A percentile compares a stretch with the other conserved stretches of the same genome.
Evolutionary conservation across 2,329 filamentous ascomycete genomes (phyloP).

Genomic region (Rhinocladiella similis): DNA sequence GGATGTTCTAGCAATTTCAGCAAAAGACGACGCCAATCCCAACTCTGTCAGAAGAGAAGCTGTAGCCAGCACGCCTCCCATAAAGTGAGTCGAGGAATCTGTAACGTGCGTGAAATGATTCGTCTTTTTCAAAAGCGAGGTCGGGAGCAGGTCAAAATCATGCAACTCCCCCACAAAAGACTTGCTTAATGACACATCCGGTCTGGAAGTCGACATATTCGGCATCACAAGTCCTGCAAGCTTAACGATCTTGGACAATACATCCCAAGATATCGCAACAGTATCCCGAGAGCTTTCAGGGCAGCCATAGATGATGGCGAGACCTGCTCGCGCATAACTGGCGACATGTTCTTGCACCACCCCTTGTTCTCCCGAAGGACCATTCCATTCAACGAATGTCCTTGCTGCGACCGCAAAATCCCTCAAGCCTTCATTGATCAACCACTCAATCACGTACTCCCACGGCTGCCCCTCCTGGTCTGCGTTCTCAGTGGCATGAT

Average conservation of each 20-base stretch:
- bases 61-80: conserved; percentile 43
- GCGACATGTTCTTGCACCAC: conserved; percentile 35
- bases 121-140: conserved; percentile 38
- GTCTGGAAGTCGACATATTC: conserved; percentile 11
- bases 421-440: conserved; percentile 53
- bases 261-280: background rate
- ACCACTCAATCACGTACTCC: conserved; percentile 61
- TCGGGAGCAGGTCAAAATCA: conserved; percentile 43
- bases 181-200: conserved; percentile 23
- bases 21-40: conserved; percentile 39
- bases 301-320: conserved; percentile 60
- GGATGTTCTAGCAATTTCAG: conserved; percentile 48
- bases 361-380: conserved; percentile 54
- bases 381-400: conserved; percentile 59
- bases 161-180: conserved; percentile 37
- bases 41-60: conserved; percentile 41
- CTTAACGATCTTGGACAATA: conserved; percentile 35
- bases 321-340: conserved; percentile 59
- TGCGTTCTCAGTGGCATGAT: conserved; percentile 31
- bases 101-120: conserved; percentile 46
- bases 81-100: conserved; percentile 40
- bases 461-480: conserved; percentile 45
- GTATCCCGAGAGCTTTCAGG: conserved; percentile 43
- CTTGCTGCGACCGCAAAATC: conserved; percentile 52
- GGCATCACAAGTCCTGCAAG: conserved; percentile 45